phyloP scores from a whole-genome alignment of 2,329 filamentous ascomycete species.

The Chlorencoelia australis region DNA sequence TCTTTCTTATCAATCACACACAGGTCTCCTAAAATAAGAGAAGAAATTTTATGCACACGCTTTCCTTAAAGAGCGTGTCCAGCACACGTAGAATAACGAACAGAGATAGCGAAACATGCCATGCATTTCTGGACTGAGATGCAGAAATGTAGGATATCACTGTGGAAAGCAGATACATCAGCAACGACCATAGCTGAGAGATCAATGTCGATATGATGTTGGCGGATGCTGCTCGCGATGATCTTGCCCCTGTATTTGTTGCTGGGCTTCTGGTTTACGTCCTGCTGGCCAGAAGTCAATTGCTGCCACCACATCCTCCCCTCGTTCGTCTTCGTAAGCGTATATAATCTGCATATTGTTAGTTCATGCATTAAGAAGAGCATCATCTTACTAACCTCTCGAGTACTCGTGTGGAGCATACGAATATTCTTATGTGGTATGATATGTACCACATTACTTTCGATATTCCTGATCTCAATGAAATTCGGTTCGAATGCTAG shows the following conservation, averaged over 20 bases:
- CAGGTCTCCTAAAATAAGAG: too few relatives aligned
- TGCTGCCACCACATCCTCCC: conserved; percentile 86
- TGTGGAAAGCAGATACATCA: conserved; percentile 7
- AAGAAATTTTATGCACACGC: conserved; percentile 6
- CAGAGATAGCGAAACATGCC: conserved; percentile 5
- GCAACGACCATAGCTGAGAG: conserved; percentile 1
- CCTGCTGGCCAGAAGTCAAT: conserved; percentile 76
- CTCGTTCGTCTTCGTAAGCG: conserved; percentile 90
- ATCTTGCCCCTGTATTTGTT: conserved; percentile 10
- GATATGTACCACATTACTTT: conserved; percentile 90
- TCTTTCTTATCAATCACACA: conserved; percentile 1
- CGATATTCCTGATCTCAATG: conserved; percentile 91
- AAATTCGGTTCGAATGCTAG: conserved; percentile 96
- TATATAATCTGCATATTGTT: conserved; percentile 67
- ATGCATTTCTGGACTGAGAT: conserved; percentile 5
- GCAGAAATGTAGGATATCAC: conserved; percentile 6
- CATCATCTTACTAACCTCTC: conserved; percentile 62
- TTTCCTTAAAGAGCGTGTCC: conserved; percentile 4
- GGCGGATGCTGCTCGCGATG: conserved; percentile 15
- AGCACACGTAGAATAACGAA: conserved; percentile 6
- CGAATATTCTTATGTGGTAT: conserved; percentile 93
- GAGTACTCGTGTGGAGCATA: conserved; percentile 93
- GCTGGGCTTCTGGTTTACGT: conserved; percentile 22
- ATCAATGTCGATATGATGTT: conserved; percentile 22
- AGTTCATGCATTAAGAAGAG: conserved; percentile 7